Evolutionary conservation across 768 basidiomycete genomes (phyloP), one percentile per base, ranked within the genome.

Genomic region (Amanita exitialis): DNA sequence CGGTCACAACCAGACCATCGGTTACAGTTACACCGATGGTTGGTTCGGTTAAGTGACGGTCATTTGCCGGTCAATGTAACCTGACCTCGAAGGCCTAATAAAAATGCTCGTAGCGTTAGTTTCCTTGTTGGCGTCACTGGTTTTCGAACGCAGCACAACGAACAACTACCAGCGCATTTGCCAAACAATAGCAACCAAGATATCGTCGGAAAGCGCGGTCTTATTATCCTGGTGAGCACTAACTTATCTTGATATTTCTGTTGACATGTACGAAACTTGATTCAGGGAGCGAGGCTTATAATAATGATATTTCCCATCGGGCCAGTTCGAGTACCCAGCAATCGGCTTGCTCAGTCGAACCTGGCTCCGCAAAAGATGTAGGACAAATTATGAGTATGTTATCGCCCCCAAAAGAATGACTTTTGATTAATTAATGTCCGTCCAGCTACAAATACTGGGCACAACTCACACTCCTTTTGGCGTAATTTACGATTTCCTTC

Each of bases 331-430:
- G 49, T 13, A 23, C 49, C 13, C 49, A 51, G 36, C 28, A 44
- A 23, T 43, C 49, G 5, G 23, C 30, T 13, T 51, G 49, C 32
- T 18, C 49, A 23, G 41, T 51, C 15, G 49, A 51, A 34, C 49
- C 49, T 21, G 49, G 41, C 2, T 35, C 32, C n/a, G 34, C 42
- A 13, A 9, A 23, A 44, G 49, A 51, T 23, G 37, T 51, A 36
- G 49, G 49, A 44, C 23, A 3, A 5, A 44, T 44, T 35, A 42
- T 51, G 21, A 44, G 42, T 15, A 15, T 10, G 12, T 49, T 4
- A 28, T 18, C 2, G 7, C 12, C 4, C n/a, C 12, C 4, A 39
- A 41, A n/a, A n/a, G n/a, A n/a, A n/a, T n/a, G n/a, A n/a, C n/a
- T n/a, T n/a, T n/a, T n/a, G n/a, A n/a, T n/a, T n/a, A n/a, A n/a